Evolutionary conservation across 257 asterid species (phyloP), one percentile per base, ranked within the genome.

Genomic region (Plectranthus barbatus): DNA sequence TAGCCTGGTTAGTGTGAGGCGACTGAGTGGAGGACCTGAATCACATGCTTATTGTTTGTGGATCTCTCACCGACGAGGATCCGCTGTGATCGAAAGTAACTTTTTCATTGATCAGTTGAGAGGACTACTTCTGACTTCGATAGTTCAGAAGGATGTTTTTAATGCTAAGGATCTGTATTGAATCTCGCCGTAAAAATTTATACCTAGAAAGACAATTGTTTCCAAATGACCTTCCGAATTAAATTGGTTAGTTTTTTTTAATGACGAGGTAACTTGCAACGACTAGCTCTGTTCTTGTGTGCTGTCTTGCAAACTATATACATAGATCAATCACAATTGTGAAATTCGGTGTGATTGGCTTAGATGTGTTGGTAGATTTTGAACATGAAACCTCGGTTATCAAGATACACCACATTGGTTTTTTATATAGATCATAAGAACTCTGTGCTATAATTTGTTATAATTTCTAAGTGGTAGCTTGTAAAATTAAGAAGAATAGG

Each of bases 81-180:
- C 49, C 23, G 47, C 26, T 39, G 6, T 36, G 59, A 65, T 37
- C 31, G 5, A 47, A n/a, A 50, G 15, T 60, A 6, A 47, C 12
- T 48, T 17, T 31, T 24, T 48, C 21, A 5, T 71, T 41, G 67
- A 76, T 52, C 46, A 34, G 24, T 49, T 51, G 26, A 20, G 42
- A 23, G 45, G 41, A 47, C 56, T 34, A 18, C 18, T 29, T 50
- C 54, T 52, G 75, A 46, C 18, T 73, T 71, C 18, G 45, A 9
- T 66, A 10, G 34, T 73, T 29, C 34, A 34, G 37, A 66, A 41
- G 7, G 23, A 50, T 39, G 14, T 42, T 17, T 49, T 29, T 51
- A 9, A 11, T 21, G n/a, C 47, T 51, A 10, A 60, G 60, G 42
- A 69, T 72, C 67, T 56, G 47, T 14, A 67, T 37, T 24, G 71